These are phyloP conservation scores for Aspergillus versicolor DNA, from an alignment of 2,329 filamentous ascomycete species.

Conservation along the genomic window DNA sequence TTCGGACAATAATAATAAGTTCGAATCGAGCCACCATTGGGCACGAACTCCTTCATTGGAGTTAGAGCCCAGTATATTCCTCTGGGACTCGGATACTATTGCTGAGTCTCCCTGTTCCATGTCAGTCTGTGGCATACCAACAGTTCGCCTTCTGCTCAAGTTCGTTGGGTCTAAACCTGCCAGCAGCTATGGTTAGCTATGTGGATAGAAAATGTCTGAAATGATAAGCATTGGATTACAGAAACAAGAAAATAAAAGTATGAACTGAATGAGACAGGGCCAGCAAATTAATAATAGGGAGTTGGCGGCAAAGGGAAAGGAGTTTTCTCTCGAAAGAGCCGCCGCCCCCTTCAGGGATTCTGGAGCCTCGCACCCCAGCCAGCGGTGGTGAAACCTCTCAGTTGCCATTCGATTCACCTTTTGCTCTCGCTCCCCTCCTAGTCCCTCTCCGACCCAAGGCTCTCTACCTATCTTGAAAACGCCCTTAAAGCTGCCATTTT, in stretches of 20 bases:
- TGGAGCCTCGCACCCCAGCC: constrained; percentile 7
- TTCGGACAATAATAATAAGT: neutral
- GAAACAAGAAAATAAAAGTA: too few species aligned
- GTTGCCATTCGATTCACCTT: constrained; percentile 12
- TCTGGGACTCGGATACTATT: neutral
- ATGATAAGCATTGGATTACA: neutral
- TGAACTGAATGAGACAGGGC: neutral
- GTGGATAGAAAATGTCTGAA: neutral
- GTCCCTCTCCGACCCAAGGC: constrained; percentile 9
- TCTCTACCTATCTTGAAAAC: constrained; percentile 4
- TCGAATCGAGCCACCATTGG: neutral
- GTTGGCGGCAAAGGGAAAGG: neutral
- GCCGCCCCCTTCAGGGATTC: constrained; percentile 14
- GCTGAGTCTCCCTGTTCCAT: neutral
- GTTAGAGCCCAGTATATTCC: neutral
- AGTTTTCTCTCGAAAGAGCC: neutral
- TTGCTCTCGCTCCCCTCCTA: constrained; percentile 12
- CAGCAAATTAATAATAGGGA: neutral
- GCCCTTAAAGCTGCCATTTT: neutral
- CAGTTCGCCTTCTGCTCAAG: neutral
- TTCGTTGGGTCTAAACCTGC: neutral
- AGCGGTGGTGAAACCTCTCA: constrained; percentile 17
- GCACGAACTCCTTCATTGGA: neutral
- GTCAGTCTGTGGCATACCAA: neutral
- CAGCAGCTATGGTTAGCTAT: neutral